Percentiles rank a stretch among this genome's conserved stretches.
phyloP scores from a whole-genome alignment of 1,139 yeast species.

The Fermentozyma sake region DNA sequence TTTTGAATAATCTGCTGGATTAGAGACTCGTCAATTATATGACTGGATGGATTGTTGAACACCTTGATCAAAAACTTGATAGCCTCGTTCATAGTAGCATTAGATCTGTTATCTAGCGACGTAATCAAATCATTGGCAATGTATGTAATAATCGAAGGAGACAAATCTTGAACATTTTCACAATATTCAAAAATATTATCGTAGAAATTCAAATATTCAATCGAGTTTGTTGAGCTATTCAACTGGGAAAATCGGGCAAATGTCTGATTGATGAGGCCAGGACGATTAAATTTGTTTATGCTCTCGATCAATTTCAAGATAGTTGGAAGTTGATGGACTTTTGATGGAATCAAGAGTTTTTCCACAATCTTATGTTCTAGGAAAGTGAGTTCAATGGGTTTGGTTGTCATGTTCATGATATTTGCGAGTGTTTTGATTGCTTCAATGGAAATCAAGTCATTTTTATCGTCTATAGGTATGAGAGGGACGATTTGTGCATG shows the following conservation, averaged over 20 bases:
- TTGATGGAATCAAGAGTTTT: conserved; percentile 16
- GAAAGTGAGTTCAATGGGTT: conserved; percentile 10
- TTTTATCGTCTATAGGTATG: conserved; percentile 32
- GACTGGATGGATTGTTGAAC: conserved; percentile 18
- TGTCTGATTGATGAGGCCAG: conserved; percentile 5
- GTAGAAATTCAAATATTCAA: conserved; percentile 26
- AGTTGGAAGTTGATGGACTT: conserved; percentile 19
- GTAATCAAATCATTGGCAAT: conserved; percentile 42
- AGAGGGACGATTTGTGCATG: conserved; percentile 6
- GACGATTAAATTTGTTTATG: conserved; percentile 14
- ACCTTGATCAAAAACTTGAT: conserved; percentile 38
- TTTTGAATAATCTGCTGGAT: conserved; percentile 14
- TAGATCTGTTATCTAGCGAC: conserved; percentile 30
- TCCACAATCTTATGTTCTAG: conserved; percentile 17
- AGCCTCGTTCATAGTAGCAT: conserved; percentile 49
- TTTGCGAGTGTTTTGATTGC: conserved; percentile 29
- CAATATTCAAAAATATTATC: conserved; percentile 16
- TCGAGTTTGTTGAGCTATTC: conserved; percentile 17
- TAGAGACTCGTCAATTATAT: conserved; percentile 4
- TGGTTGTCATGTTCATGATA: conserved; percentile 18
- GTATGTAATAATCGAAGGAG: conserved; percentile 10
- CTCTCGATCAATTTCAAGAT: conserved; percentile 27
- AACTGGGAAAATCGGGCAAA: conserved; percentile 15
- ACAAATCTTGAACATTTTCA: neutral
- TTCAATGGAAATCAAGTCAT: conserved; percentile 37